phyloP scores from a whole-genome alignment of 176 grass and related monocot species.

The Olyra latifolia region DNA sequence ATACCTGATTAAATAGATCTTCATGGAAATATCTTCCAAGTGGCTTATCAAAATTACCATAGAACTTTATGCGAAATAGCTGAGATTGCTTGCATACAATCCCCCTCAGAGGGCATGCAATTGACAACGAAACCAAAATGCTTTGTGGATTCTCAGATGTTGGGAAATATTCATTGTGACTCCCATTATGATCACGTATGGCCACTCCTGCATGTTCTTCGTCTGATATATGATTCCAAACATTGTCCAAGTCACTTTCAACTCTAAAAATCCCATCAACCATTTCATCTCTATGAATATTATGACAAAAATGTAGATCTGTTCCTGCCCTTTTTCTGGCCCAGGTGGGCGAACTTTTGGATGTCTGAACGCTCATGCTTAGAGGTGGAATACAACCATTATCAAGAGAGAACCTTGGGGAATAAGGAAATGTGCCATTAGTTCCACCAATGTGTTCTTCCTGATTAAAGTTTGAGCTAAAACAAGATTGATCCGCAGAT shows the following conservation, averaged over 20 bases:
- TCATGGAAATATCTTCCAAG: constrained; percentile 92
- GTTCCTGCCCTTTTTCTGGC: constrained; percentile 10
- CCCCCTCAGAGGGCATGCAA: constrained; percentile 63
- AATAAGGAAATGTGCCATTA: constrained; percentile 5
- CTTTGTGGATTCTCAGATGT: constrained; percentile 83
- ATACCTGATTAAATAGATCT: constrained; percentile 89
- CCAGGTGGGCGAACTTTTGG: constrained; percentile 15
- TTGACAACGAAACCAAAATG: constrained; percentile 93
- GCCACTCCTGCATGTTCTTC: constrained; percentile 54
- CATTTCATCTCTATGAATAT: constrained; percentile 23
- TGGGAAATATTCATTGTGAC: constrained; percentile 60
- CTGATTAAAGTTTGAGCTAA: constrained; percentile 24
- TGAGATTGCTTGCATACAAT: constrained; percentile 85
- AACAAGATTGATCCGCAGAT: constrained; percentile 34
- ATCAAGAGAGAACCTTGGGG: constrained; percentile 31
- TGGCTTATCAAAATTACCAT: constrained; percentile 96
- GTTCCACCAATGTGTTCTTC: constrained; percentile 36
- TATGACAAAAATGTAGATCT: constrained; percentile 6
- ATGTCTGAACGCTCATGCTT: constrained; percentile 12
- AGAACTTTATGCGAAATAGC: constrained; percentile 94
- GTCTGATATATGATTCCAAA: constrained; percentile 56
- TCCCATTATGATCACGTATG: constrained; percentile 42
- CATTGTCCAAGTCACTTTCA: constrained; percentile 51
- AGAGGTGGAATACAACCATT: constrained; percentile 24
- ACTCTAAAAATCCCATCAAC: constrained; percentile 29